These are phyloP conservation scores for Claviceps monticola DNA, from an alignment of 2,329 filamentous ascomycete genomes.

Conservation along the genomic window DNA sequence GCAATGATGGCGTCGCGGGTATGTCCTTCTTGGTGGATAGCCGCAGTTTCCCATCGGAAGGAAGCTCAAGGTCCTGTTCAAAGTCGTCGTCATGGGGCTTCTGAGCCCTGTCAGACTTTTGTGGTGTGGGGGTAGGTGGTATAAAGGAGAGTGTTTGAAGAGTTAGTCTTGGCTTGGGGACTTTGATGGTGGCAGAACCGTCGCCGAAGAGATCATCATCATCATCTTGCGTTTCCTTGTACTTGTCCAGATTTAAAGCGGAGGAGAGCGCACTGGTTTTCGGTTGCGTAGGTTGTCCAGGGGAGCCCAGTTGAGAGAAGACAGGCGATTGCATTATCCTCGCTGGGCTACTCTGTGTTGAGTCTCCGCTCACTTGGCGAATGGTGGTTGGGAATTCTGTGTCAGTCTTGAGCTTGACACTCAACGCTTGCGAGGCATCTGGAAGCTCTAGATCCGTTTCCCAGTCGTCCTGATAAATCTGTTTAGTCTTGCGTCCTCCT, in stretches of 20 bases:
- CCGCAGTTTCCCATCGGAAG: conserved; percentile 49
- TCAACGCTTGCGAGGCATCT: conserved; percentile 40
- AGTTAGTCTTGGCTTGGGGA: conserved; percentile 39
- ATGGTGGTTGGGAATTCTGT: conserved; percentile 53
- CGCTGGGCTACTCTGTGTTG: conserved; percentile 37
- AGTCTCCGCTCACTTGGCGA: conserved; percentile 48
- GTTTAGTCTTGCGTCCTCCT: conserved; percentile 59
- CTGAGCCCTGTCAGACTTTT: conserved; percentile 24
- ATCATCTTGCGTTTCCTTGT: conserved; percentile 48
- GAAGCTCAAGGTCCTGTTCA: conserved; percentile 59
- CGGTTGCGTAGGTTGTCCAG: conserved; percentile 17
- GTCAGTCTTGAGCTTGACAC: conserved; percentile 49
- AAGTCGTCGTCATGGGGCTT: conserved; percentile 46
- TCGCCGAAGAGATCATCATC: conserved; percentile 52
- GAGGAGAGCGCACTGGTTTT: conserved; percentile 24
- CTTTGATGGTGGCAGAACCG: conserved; percentile 52
- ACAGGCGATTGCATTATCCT: conserved; percentile 21
- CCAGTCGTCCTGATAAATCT: conserved; percentile 67
- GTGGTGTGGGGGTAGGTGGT: conserved; percentile 42
- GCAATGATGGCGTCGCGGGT: conserved; percentile 40
- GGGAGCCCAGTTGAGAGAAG: conserved; percentile 16
- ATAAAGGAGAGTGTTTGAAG: conserved; percentile 32
- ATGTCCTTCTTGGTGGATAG: conserved; percentile 48
- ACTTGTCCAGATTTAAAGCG: conserved; percentile 47
- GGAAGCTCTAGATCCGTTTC: conserved; percentile 64